Percentiles rank a stretch among this genome's conserved stretches.
Conservation (phyloP, 2,329 filamentous ascomycete species). For the Hypoxylon sp. region DNA sequence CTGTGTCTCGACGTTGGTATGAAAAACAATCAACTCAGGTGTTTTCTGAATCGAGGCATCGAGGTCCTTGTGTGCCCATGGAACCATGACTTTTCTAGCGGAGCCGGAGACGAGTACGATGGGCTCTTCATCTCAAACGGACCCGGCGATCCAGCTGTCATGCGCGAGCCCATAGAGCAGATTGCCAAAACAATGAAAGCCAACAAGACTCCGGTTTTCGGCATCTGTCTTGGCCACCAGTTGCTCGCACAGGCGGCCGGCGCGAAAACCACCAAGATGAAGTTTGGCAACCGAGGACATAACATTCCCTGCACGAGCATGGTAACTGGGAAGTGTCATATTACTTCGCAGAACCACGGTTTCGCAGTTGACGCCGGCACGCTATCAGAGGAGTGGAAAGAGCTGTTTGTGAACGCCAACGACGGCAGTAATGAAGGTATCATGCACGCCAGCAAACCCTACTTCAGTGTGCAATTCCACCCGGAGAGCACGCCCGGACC, state of each 20-base stretch:
- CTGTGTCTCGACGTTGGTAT: slow-evolving; percentile 95
- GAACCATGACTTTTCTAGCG: slow-evolving; percentile 87
- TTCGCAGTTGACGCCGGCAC: slow-evolving; percentile 86
- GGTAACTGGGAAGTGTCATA: slow-evolving; percentile 95
- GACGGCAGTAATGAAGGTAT: slow-evolving; percentile 99
- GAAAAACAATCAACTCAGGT: slow-evolving; percentile 97
- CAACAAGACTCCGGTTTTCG: slow-evolving; percentile 87
- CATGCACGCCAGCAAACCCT: slow-evolving; percentile 82
- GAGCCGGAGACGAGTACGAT: slow-evolving; percentile 85
- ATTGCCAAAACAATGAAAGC: slow-evolving; percentile 78
- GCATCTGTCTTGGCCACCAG: slow-evolving; percentile 96
- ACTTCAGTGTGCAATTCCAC: slow-evolving; percentile 99
- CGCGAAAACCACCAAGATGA: slow-evolving; percentile 91
- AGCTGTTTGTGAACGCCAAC: slow-evolving; percentile 97
- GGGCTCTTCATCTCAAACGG: slow-evolving; percentile 98
- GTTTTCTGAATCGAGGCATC: slow-evolving; percentile 87
- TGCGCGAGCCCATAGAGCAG: slow-evolving; percentile 81
- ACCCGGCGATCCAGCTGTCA: slow-evolving; percentile 89
- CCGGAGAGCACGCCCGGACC: slow-evolving; percentile 96
- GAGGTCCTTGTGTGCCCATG: slow-evolving; percentile 95
- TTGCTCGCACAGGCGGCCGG: slow-evolving; percentile 88
- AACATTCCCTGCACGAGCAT: slow-evolving; percentile 98
- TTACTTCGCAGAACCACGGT: slow-evolving; percentile 98
- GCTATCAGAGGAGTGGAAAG: slow-evolving; percentile 82
- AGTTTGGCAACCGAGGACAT: slow-evolving; percentile 98